These are phyloP conservation scores for Blastocystis sp. DNA, from an alignment of 352 stramenopile species.

Conservation along the genomic window DNA sequence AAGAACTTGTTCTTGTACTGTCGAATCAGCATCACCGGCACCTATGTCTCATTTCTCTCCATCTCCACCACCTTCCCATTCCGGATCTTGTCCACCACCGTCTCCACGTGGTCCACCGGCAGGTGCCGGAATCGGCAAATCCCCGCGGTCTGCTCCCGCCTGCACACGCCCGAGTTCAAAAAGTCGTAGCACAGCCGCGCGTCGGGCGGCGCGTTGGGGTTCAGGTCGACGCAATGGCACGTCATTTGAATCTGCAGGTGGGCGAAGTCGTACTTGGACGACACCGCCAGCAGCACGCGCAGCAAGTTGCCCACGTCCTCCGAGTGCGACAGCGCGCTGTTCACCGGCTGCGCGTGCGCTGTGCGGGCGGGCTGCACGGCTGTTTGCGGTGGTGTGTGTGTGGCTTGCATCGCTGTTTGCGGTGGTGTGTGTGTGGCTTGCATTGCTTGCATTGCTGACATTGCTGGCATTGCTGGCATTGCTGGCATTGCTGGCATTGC, in stretches of 20 bases:
- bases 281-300: slow-evolving; percentile 10
- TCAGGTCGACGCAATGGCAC: slow-evolving; percentile 12
- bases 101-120: slow-evolving; percentile 31
- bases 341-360: too few species aligned
- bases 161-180: slow-evolving; percentile 55
- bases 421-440: too few species aligned
- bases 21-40: slow-evolving; percentile 39
- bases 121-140: slow-evolving; percentile 60
- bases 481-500: too few species aligned
- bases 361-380: too few species aligned
- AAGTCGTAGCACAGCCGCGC: slow-evolving; percentile 65
- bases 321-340: not conserved
- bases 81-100: slow-evolving; percentile 51
- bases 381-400: too few species aligned
- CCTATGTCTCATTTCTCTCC: not conserved
- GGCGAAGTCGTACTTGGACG: slow-evolving; percentile 25
- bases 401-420: too few species aligned
- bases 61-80: slow-evolving; percentile 15
- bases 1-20: slow-evolving; percentile 11
- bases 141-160: slow-evolving; percentile 1
- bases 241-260: not conserved
- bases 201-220: slow-evolving; percentile 21
- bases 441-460: too few species aligned
- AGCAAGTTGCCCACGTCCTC: not conserved
- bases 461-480: too few species aligned